Percentiles rank a stretch among this genome's conserved stretches.
phyloP scores from a whole-genome alignment of 73 alveolate species.

The Tetrahymena thermophila region DNA sequence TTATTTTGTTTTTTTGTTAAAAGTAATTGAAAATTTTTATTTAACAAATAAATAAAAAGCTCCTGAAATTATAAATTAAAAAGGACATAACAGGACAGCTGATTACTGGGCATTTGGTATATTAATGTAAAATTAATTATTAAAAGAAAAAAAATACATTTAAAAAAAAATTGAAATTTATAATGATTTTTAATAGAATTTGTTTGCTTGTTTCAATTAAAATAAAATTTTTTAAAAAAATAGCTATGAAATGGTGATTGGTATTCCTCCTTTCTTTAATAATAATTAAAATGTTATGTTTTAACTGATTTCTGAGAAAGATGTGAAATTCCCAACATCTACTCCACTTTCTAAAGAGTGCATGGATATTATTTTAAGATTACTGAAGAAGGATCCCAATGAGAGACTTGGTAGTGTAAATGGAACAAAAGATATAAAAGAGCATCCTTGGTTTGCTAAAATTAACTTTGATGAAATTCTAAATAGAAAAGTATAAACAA shows the following conservation, averaged over 20 bases:
- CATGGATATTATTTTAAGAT: constrained; percentile 24
- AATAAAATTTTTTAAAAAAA: not conserved
- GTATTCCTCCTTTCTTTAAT: constrained; percentile 94
- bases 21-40: not conserved
- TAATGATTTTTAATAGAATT: not conserved
- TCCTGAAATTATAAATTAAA: constrained; percentile 65
- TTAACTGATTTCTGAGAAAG: constrained; percentile 76
- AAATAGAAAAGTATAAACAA: constrained; percentile 45
- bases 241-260: constrained; percentile 94
- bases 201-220: not conserved
- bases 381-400: constrained; percentile 80
- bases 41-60: constrained; percentile 42
- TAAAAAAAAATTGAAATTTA: too few species aligned
- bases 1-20: not conserved
- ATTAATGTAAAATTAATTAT: constrained; percentile 6
- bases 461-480: constrained; percentile 82
- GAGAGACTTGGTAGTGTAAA: constrained; percentile 85
- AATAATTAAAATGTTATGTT: constrained; percentile 83
- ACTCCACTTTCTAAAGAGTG: constrained; percentile 68
- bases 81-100: constrained; percentile 60
- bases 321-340: constrained; percentile 73
- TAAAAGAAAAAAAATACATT: too few species aligned
- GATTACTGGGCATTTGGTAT: constrained; percentile 80
- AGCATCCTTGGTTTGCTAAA: constrained; percentile 86
- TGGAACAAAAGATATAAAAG: constrained; percentile 86